Percentiles rank a stretch among this genome's conserved stretches.
Conservation (phyloP, 2,329 filamentous ascomycete species). For the Zymoseptoria passerinii region DNA sequence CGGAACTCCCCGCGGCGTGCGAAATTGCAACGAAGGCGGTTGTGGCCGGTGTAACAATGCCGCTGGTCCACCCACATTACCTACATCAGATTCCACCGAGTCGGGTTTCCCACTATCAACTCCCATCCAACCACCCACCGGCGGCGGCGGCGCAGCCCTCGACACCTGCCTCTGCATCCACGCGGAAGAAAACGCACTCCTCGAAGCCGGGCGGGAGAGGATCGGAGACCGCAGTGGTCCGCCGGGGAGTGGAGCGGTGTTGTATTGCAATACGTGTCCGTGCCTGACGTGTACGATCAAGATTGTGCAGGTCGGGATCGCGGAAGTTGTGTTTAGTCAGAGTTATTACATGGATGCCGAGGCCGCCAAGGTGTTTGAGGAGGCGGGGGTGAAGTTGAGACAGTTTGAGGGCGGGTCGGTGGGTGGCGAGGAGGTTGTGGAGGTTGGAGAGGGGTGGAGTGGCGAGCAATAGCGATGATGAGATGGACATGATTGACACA, state of each 20-base stretch:
- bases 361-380: conserved; percentile 66
- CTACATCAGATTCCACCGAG: background rate
- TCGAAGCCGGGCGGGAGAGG: conserved; percentile 87
- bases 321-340: conserved; percentile 89
- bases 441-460: background rate
- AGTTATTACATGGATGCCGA: conserved; percentile 90
- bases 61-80: conserved; percentile 37
- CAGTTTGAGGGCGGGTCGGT: conserved; percentile 56
- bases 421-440: conserved; percentile 9
- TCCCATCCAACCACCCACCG: background rate
- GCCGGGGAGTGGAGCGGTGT: conserved; percentile 49
- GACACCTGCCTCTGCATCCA: conserved; percentile 93
- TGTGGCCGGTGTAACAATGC: conserved; percentile 73
- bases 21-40: conserved; percentile 87
- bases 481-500: background rate
- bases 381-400: conserved; percentile 74
- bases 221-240: conserved; percentile 51
- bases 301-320: conserved; percentile 92
- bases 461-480: background rate
- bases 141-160: conserved; percentile 57
- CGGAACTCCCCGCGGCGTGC: conserved; percentile 81
- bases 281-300: conserved; percentile 98
- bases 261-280: conserved; percentile 64
- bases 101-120: background rate
- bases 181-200: conserved; percentile 91